phyloP scores from a whole-genome alignment of 1,284 basidiomycete species.

The Flammula alnicola region DNA sequence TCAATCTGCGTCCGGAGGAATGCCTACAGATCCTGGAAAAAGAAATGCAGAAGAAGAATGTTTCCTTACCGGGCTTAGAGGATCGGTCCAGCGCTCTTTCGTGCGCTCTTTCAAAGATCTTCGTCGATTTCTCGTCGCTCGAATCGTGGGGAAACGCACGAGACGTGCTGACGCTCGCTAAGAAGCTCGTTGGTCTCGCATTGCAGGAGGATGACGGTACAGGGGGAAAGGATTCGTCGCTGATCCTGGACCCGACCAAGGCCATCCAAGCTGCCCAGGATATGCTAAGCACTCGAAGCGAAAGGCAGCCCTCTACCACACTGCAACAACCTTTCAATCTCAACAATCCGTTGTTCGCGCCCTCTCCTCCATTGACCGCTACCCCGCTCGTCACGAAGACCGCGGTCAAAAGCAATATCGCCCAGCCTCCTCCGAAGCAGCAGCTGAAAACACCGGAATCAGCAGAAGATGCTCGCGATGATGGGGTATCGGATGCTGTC shows the following conservation, averaged over 20 bases:
- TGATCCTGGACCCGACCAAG: no score
- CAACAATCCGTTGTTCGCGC: no score
- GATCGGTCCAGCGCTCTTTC: constrained; percentile 37
- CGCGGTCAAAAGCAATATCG: neutral
- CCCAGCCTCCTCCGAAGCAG: neutral
- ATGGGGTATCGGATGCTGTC: constrained; percentile 24
- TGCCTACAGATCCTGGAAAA: constrained; percentile 55
- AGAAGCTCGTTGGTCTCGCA: constrained; percentile 41
- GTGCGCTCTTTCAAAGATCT: constrained; percentile 37
- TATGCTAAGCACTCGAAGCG: no score
- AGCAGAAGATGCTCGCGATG: constrained; percentile 16
- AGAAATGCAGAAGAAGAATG: constrained; percentile 47
- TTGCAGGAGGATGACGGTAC: no score
- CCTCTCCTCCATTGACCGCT: constrained; percentile 19
- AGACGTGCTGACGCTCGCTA: constrained; percentile 58
- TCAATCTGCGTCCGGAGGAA: constrained; percentile 50
- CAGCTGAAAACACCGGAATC: neutral
- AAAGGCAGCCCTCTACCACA: no score
- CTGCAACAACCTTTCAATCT: no score
- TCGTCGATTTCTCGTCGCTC: constrained; percentile 47
- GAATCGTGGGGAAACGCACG: constrained; percentile 68
- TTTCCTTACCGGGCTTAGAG: constrained; percentile 43
- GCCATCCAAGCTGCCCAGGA: no score
- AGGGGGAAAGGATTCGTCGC: no score
- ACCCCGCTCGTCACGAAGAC: neutral